Percentiles rank a stretch among this genome's conserved stretches.
These are phyloP conservation scores for Ustanciosporium gigantosporum DNA, from an alignment of 1,284 basidiomycete genomes.

Conservation along the genomic window DNA sequence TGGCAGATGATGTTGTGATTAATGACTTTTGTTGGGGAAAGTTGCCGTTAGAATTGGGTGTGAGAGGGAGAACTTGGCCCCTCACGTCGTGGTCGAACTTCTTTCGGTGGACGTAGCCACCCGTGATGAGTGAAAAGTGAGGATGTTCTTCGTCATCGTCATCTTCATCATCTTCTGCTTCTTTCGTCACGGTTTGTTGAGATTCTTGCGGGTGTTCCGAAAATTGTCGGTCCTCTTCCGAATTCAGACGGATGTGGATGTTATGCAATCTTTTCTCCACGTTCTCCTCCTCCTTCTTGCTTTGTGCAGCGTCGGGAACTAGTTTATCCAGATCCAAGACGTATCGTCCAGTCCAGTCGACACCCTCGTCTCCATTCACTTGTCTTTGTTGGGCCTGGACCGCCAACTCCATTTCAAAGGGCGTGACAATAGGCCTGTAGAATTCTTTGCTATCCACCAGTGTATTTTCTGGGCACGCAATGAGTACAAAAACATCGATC, in stretches of 20 bases:
- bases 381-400: slow-evolving; percentile 63
- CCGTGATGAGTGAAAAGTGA: slow-evolving; percentile 81
- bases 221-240: neutral
- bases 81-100: slow-evolving; percentile 65
- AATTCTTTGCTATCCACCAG: slow-evolving; percentile 84
- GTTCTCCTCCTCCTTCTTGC: slow-evolving; percentile 1
- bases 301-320: slow-evolving; percentile 15
- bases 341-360: slow-evolving; percentile 76
- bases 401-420: slow-evolving; percentile 86
- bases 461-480: slow-evolving; percentile 92
- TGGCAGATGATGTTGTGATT: slow-evolving; percentile 1
- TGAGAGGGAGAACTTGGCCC: neutral
- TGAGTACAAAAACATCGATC: slow-evolving; percentile 91
- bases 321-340: slow-evolving; percentile 74
- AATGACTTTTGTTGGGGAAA: slow-evolving; percentile 1
- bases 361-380: slow-evolving; percentile 26
- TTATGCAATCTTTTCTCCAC: slow-evolving; percentile 7
- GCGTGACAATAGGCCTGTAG: slow-evolving; percentile 86
- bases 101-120: slow-evolving; percentile 78
- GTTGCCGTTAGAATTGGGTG: slow-evolving; percentile 34
- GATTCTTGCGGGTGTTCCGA: neutral
- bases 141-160: slow-evolving; percentile 65
- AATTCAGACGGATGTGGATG: neutral
- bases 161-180: slow-evolving; percentile 16
- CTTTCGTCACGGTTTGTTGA: slow-evolving; percentile 10